Evolutionary conservation across 257 asterid species (phyloP), one percentile per base, ranked within the genome.

Genomic region (Handroanthus guayacan): DNA sequence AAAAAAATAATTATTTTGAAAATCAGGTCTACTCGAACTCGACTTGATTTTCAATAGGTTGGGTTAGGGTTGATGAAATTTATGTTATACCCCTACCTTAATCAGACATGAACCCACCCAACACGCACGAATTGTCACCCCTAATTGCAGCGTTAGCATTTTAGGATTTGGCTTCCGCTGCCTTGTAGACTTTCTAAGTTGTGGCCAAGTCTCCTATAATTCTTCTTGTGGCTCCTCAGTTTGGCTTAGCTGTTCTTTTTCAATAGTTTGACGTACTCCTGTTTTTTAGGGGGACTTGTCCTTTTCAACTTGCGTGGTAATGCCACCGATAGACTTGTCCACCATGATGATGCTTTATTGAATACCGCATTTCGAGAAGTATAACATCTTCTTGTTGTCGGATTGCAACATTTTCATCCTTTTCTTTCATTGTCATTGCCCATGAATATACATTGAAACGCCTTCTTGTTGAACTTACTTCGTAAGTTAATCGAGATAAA

Each of bases 331-430:
- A 57, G 36, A 4, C 20, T 43, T n/a, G 77, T 38, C 77, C 68
- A 57, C 77, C 68, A 56, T 5, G 58, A 72, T 14, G 67, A 72
- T 56, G 56, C 18, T 41, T 71, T 67, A 71, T 71, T 52, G n/a
- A 71, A 71, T 38, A 54, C 66, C 67, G 34, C 54, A 56, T 71
- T 45, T 41, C 68, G 56, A 13, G 68, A 54, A 10, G 57, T 72
- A 10, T 72, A 72, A 10, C 68, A 72, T 12, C 16, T 72, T 43
- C 67, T 43, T 36, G 6, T 56, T 41, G n/a, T 39, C 0, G 68
- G 76, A 56, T 72, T 68, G 45, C 57, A 57, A 72, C 20, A 72
- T 25, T 17, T 72, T 36, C 43, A 57, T 7, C 57, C 16, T 44
- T 72, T 72, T 58, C 74, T 72, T 43, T 72, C 56, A 60, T 25